Percentiles rank a stretch among this genome's conserved stretches.
Evolutionary conservation across 768 basidiomycete genomes (phyloP).

Genomic region (Austroboletus eburneus): DNA sequence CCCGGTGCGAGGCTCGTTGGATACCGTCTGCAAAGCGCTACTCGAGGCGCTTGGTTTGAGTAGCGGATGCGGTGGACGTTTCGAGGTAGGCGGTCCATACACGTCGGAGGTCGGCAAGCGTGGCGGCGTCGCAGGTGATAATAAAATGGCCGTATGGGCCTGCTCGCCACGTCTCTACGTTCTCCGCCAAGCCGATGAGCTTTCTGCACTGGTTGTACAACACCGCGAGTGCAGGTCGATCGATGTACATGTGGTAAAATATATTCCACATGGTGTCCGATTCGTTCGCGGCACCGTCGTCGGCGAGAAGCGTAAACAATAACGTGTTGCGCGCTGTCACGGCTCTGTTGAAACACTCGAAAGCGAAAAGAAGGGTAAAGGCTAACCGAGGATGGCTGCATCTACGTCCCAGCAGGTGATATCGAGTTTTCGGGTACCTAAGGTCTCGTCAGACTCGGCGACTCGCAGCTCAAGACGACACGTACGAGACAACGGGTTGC

Average conservation of each 20-base stretch:
- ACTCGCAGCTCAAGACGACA: not conserved
- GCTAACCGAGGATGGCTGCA: constrained; percentile 23
- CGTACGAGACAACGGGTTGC: constrained; percentile 6
- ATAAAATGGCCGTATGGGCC: constrained; percentile 27
- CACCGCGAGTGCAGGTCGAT: constrained; percentile 13
- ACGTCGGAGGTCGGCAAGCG: constrained; percentile 17
- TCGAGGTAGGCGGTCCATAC: constrained; percentile 21
- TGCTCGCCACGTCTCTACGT: constrained; percentile 15
- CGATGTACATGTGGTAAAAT: constrained; percentile 25
- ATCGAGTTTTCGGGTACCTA: constrained; percentile 19
- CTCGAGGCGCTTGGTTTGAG: constrained; percentile 10
- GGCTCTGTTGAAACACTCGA: not conserved
- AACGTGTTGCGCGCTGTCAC: constrained; percentile 25
- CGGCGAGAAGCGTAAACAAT: constrained; percentile 24
- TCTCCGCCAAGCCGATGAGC: constrained; percentile 19
- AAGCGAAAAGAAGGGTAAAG: not conserved
- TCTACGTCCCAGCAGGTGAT: constrained; percentile 31
- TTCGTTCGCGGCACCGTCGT: constrained; percentile 10
- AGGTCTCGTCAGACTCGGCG: not conserved
- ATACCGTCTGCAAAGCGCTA: constrained; percentile 8
- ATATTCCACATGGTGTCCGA: constrained; percentile 22
- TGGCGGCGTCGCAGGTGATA: constrained; percentile 15
- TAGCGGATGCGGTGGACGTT: constrained; percentile 1
- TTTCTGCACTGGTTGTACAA: constrained; percentile 24
- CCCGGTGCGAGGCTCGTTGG: not conserved